These are phyloP conservation scores for Neurospora intermedia DNA, from an alignment of 495 filamentous ascomycete genomes.

Conservation along the genomic window DNA sequence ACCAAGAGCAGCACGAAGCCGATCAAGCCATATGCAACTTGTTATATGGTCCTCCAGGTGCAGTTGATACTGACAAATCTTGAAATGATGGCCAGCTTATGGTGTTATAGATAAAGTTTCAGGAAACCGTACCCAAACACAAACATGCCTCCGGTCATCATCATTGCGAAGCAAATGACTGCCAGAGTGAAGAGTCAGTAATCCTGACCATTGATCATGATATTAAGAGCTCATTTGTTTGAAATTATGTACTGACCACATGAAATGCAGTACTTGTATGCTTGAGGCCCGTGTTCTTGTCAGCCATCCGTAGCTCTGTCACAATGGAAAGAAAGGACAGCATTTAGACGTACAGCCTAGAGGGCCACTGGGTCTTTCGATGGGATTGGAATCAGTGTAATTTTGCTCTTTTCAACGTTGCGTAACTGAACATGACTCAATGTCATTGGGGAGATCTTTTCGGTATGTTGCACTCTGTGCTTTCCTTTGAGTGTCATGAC, in stretches of 20 bases:
- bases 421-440: constrained; percentile 38
- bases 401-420: constrained; percentile 36
- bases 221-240: neutral
- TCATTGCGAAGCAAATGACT: constrained; percentile 41
- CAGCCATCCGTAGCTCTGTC: neutral
- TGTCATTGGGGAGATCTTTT: constrained; percentile 15
- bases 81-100: neutral
- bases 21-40: constrained; percentile 35
- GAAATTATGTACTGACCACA: constrained; percentile 2
- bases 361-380: constrained; percentile 50
- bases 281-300: constrained; percentile 26
- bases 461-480: constrained; percentile 6
- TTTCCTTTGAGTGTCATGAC: constrained; percentile 12
- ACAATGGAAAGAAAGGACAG: neutral
- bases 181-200: neutral
- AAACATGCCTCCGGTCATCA: constrained; percentile 37
- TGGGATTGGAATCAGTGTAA: constrained; percentile 47
- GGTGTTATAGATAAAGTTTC: neutral
- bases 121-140: constrained; percentile 27
- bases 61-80: constrained; percentile 39
- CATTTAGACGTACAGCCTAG: constrained; percentile 33
- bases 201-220: neutral
- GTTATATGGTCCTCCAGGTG: constrained; percentile 42
- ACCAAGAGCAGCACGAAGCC: constrained; percentile 33
- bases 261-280: constrained; percentile 39